Percentiles rank a stretch among this genome's conserved stretches.
These are phyloP conservation scores for Trichosporon ovoides DNA, from an alignment of 1,284 basidiomycete species.

Conservation along the genomic window DNA sequence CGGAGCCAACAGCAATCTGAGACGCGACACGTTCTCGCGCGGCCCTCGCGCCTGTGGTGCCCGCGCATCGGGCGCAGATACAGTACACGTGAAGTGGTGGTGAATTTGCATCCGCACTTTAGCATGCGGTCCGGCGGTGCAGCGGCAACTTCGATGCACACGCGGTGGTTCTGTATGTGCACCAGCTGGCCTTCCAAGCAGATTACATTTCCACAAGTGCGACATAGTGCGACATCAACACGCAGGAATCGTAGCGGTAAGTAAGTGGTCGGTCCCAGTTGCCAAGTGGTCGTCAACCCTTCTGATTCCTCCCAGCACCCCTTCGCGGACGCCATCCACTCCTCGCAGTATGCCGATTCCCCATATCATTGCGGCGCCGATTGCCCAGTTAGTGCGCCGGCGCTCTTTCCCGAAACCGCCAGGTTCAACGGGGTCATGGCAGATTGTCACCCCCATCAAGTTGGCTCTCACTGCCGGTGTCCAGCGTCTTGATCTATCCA, in stretches of 20 bases:
- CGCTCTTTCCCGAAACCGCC: not conserved
- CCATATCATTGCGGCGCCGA: not conserved
- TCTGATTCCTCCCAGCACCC: not conserved
- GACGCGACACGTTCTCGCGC: no score
- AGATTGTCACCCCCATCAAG: slow-evolving; percentile 31
- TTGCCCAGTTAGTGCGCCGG: not conserved
- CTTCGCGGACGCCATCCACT: not conserved
- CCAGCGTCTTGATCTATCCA: slow-evolving; percentile 66
- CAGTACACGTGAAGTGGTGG: no score
- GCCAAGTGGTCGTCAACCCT: not conserved
- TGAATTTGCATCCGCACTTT: no score
- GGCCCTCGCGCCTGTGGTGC: no score
- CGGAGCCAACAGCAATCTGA: no score
- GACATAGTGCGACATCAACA: no score
- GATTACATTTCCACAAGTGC: no score
- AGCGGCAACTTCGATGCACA: no score
- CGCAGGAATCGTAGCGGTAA: not conserved
- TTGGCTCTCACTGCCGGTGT: slow-evolving; percentile 41
- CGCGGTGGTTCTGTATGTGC: no score
- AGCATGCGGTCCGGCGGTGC: no score
- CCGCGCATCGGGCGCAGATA: no score
- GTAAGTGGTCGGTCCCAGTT: not conserved
- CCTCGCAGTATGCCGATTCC: not conserved
- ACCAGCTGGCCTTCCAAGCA: no score
- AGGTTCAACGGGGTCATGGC: not conserved